Evolutionary conservation across 306 rosid species (phyloP), one percentile per base, ranked within the genome.

Genomic region (Crataegus laevigata): DNA sequence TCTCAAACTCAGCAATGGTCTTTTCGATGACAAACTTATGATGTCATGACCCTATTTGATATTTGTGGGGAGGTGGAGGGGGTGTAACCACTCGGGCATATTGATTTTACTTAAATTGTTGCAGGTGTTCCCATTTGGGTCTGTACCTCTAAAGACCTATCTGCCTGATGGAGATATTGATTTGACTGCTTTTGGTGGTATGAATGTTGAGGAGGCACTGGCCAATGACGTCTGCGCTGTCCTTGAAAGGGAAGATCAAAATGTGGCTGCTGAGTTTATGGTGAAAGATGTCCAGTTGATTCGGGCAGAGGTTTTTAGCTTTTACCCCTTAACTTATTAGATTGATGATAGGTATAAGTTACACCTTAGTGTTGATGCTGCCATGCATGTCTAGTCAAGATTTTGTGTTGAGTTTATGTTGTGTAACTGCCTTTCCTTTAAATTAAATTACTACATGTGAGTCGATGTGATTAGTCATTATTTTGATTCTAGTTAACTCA

Each of bases 201-300:
- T 84, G 24, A 89, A 87, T 81, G 36, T 87, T 34, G 98, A 91
- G 80, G 96, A 93, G 76, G 87, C 91, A 76, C 83, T 91, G 81
- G 92, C 88, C 62, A 81, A 75, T 70, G 89, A 84, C 60, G 93
- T 93, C 65, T 89, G 82, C 79, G 63, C 90, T 24, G 86, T 88
- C 76, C 94, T 93, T 34, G 81, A 81, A 72, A 78, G 81, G 59
- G 93, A 88, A 78, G 98, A 87, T 73, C 84, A 80, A 77, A 89
- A 83, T 68, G 87, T 74, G 75, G 88, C 89, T 79, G 82, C 92
- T 58, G 90, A 88, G 78, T 93, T 81, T 87, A 83, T 87, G 79
- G 97, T 93, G 66, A 93, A 89, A 85, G 98, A 93, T 73, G 96
- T 93, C 66, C 96, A 89, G 62, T 88, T 86, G 77, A 93, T 93